phyloP scores from a whole-genome alignment of 768 basidiomycete species.

The Pulveroboletus sp. region DNA sequence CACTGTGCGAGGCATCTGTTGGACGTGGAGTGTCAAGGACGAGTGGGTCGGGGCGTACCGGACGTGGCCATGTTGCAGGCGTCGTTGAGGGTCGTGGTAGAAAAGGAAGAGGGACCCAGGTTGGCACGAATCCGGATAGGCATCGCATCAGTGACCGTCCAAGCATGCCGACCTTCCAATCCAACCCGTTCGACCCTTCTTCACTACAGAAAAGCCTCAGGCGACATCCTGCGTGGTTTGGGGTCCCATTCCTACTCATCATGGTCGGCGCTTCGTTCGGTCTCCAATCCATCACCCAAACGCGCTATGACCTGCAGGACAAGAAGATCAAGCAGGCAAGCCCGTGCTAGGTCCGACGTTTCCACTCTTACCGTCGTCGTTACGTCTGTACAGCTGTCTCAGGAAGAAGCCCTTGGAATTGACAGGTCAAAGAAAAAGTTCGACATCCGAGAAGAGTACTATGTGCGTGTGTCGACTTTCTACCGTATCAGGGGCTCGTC shows the following conservation, averaged over 20 bases:
- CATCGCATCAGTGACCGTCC: background rate
- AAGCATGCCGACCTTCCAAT: slow-evolving; percentile 46
- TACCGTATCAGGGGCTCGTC: background rate
- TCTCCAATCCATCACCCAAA: slow-evolving; percentile 79
- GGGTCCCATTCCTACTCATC: slow-evolving; percentile 78
- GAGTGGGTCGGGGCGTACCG: slow-evolving; percentile 12
- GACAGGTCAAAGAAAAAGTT: slow-evolving; percentile 71
- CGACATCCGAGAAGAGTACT: slow-evolving; percentile 95
- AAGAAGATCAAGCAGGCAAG: slow-evolving; percentile 68
- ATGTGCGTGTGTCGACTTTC: slow-evolving; percentile 50
- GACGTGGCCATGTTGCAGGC: slow-evolving; percentile 15
- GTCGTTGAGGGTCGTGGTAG: slow-evolving; percentile 11
- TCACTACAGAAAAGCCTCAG: slow-evolving; percentile 38
- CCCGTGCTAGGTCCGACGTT: too few species aligned
- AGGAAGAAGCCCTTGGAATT: slow-evolving; percentile 74
- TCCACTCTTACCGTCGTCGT: background rate
- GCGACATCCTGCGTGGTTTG: slow-evolving; percentile 70
- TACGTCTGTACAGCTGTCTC: slow-evolving; percentile 47
- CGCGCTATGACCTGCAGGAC: slow-evolving; percentile 84
- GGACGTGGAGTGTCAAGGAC: slow-evolving; percentile 1
- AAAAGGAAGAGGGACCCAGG: slow-evolving; percentile 3
- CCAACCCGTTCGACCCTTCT: slow-evolving; percentile 33
- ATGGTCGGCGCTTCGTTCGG: slow-evolving; percentile 87
- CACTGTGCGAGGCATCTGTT: slow-evolving; percentile 29
- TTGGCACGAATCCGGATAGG: slow-evolving; percentile 14